Conservation (phyloP, 208 protist species). For the Balamuthia mandrillaris region DNA sequence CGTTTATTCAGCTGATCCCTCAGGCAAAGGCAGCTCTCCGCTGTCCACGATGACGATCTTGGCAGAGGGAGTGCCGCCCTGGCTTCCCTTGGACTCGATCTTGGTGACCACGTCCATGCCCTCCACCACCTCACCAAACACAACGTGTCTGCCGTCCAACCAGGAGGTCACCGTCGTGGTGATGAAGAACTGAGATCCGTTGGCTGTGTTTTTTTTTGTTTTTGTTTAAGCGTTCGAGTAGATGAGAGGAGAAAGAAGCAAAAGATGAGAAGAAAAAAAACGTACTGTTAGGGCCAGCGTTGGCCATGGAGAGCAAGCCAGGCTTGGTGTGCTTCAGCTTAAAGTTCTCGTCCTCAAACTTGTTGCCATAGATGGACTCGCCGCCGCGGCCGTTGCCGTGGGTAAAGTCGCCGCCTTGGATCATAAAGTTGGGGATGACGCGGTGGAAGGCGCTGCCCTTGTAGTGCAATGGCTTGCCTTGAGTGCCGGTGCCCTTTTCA, state of each 20-base stretch:
- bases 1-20: too few relatives aligned
- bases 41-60: constrained; percentile 25
- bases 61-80: constrained; percentile 12
- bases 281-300: constrained; percentile 78
- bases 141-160: constrained; percentile 81
- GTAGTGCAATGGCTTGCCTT: constrained; percentile 81
- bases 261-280: too few relatives aligned
- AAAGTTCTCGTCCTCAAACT: constrained; percentile 94
- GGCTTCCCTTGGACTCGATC: constrained; percentile 44
- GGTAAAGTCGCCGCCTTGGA: constrained; percentile 97
- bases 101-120: constrained; percentile 42
- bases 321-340: constrained; percentile 79
- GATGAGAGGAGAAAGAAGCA: too few relatives aligned
- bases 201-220: constrained; percentile 60
- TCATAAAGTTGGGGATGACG: constrained; percentile 71
- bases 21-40: constrained; percentile 35
- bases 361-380: constrained; percentile 96
- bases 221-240: too few relatives aligned
- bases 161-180: constrained; percentile 34
- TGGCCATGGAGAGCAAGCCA: constrained; percentile 97
- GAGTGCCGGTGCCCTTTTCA: constrained; percentile 80
- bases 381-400: constrained; percentile 91
- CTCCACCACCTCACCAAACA: constrained; percentile 87
- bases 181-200: constrained; percentile 79
- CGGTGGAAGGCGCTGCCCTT: constrained; percentile 52